Base-by-base conservation (phyloP, 2,329 filamentous ascomycete species). In the Amauroascus niger region DNA sequence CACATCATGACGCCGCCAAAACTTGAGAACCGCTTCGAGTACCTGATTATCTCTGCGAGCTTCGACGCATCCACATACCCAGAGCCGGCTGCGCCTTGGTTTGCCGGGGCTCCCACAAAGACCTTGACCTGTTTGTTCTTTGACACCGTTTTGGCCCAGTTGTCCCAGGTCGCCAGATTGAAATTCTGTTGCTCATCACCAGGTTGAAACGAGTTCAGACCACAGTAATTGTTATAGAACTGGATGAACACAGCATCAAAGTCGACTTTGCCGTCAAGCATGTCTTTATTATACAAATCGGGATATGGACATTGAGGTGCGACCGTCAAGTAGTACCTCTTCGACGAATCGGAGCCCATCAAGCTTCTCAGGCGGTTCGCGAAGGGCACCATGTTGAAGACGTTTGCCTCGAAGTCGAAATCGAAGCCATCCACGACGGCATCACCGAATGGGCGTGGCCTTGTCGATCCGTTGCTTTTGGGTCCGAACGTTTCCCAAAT, bases 401-500 rank as follows among this genome's bases (percentile, higher is more conserved):
- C 76, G 2, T 68, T 67, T 3, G 78, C 73, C 69, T 88, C 85
- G 57, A 88, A 82, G 65, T 89, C 86, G 58, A 88, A 81, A 68
- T 89, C 86, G 65, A 89, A 88, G 3, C 86, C 86, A 65, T 89
- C 84, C 40, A 89, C 70, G 3, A 79, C 73, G 8, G 81, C 79
- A 11, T 70, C 68, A 52, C 82, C 82, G 64, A 88, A 88, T 1
- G 86, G 86, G 7, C 86, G 79, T 32, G 41, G 51, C n/a, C 51
- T 28, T n/a, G 33, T 24, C 5, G 66, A 67, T 39, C 68, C 73
- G 28, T 68, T 71, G 11, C 68, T 61, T 6, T 68, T 64, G 3
- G 84, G 81, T 1, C 86, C 86, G 65, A 88, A 88, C 58, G 82
- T 84, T 49, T 78, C 73, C 85, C 85, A 89, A 54, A 89, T 70